Conservation (phyloP, 768 basidiomycete genomes). For the Naematelia aurantialba region DNA sequence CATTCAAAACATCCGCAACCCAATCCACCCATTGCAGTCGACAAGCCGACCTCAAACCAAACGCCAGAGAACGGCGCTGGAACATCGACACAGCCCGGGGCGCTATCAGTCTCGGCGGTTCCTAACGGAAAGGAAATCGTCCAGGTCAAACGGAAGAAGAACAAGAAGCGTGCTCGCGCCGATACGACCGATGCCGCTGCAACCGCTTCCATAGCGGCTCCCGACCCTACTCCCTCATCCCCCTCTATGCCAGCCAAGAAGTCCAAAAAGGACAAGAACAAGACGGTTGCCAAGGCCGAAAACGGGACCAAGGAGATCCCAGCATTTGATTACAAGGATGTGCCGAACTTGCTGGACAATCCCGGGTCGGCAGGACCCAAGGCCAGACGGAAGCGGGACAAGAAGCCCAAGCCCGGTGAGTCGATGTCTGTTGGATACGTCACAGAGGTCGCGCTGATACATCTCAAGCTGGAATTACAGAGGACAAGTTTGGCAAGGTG, state of each 20-base stretch:
- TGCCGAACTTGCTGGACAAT: conserved; percentile 68
- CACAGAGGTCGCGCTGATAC: background rate
- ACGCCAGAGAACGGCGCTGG: background rate
- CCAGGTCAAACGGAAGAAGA: conserved; percentile 15
- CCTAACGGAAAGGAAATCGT: conserved; percentile 19
- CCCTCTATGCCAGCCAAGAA: background rate
- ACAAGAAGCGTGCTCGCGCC: conserved; percentile 3
- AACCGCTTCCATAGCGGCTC: background rate
- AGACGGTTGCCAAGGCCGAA: too few species aligned
- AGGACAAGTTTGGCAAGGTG: conserved; percentile 34
- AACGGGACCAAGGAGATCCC: conserved; percentile 48
- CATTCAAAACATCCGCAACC: background rate
- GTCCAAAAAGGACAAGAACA: conserved; percentile 17
- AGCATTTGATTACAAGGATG: conserved; percentile 67
- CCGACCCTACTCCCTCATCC: background rate
- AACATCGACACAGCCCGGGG: background rate
- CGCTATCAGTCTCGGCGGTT: conserved; percentile 1
- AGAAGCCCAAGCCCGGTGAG: conserved; percentile 7
- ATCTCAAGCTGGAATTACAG: conserved; percentile 18
- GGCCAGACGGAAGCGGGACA: conserved; percentile 54
- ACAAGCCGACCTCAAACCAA: background rate
- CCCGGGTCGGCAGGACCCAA: conserved; percentile 38
- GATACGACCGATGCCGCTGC: background rate
- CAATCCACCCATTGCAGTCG: background rate
- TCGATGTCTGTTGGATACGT: conserved; percentile 13